Base-by-base conservation (phyloP, 2,329 filamentous ascomycete genomes). In the Monilinia fructigena region DNA sequence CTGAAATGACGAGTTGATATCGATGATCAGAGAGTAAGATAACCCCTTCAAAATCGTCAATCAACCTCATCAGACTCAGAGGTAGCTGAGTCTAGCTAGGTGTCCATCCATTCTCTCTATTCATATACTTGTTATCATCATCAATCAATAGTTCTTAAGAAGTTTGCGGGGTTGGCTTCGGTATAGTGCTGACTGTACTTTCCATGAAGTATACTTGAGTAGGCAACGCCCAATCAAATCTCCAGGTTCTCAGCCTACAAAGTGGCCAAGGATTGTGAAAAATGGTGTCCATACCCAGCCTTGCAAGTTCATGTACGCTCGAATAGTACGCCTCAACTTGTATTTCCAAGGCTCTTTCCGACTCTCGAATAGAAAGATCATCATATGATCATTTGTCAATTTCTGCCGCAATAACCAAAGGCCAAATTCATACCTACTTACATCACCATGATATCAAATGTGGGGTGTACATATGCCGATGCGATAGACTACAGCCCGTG, bases 381-480 rank as follows among this genome's bases (percentile, higher is more conserved):
- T 65, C 63, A 65, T 65, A 61, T 65, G 63, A 61, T 54, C 63
- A 65, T 14, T 55, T 26, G 11, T 63, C 38, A 38, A 52, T 60
- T 20, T 38, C 56, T 48, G 23, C 45, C 56, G 45, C 42, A 38
- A 50, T 50, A 60, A 38, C 58, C 58, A 60, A 60, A 50, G 58
- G 38, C 58, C 58, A 50, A 38, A 50, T 50, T 60, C 58, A 50
- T 50, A 18, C 58, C 28, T 50, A 26, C 42, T 28, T 48, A 18
- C 45, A n/a, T 28, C 45, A 53, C 23, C 16, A 65, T 65, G 55
- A 38, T 65, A 65, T 65, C 63, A 65, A 65, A 26, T 65, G 63
- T 60, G 63, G 63, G 63, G 63, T 60, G 63, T 54, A 53, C 14
- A 6, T 50, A 12, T 50, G 56, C 45, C 56, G 45, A 60, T 35